Evolutionary conservation across 306 rosid genomes (phyloP).

Genomic region (Quillaja saponaria): DNA sequence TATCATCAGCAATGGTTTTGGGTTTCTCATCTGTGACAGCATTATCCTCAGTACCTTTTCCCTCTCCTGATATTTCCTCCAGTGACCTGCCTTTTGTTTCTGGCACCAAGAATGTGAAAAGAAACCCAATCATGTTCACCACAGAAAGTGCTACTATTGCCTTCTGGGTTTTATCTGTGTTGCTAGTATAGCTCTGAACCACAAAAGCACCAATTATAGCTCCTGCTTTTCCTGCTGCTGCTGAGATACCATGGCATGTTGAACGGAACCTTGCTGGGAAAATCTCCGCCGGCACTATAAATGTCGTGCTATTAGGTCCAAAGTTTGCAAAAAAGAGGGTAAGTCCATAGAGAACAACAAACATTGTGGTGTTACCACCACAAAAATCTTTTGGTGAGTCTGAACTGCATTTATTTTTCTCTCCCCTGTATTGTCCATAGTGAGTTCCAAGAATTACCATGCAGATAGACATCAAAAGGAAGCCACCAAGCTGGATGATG

Average conservation of each 20-base stretch:
- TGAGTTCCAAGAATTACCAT: conserved; percentile 51
- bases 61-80: conserved; percentile 65
- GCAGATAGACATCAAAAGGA: conserved; percentile 52
- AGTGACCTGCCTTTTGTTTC: conserved; percentile 56
- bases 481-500: conserved; percentile 60
- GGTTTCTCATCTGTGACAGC: conserved; percentile 25
- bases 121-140: conserved; percentile 51
- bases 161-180: conserved; percentile 1
- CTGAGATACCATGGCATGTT: conserved; percentile 68
- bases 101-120: conserved; percentile 59
- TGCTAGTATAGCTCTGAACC: conserved; percentile 35
- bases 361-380: conserved; percentile 28
- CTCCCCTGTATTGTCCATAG: conserved; percentile 33
- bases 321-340: conserved; percentile 80
- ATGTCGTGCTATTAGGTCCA: conserved; percentile 74
- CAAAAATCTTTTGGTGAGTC: conserved; percentile 17
- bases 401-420: conserved; percentile 6
- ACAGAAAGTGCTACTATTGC: conserved; percentile 43
- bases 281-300: conserved; percentile 63
- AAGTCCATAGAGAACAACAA: conserved; percentile 50
- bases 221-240: conserved; percentile 61
- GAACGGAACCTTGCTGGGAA: conserved; percentile 63
- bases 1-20: conserved; percentile 23
- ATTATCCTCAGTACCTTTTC: conserved; percentile 31
- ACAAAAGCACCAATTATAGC: conserved; percentile 68